Evolutionary conservation across 768 basidiomycete species (phyloP).

Genomic region (Pulveroboletus frians): DNA sequence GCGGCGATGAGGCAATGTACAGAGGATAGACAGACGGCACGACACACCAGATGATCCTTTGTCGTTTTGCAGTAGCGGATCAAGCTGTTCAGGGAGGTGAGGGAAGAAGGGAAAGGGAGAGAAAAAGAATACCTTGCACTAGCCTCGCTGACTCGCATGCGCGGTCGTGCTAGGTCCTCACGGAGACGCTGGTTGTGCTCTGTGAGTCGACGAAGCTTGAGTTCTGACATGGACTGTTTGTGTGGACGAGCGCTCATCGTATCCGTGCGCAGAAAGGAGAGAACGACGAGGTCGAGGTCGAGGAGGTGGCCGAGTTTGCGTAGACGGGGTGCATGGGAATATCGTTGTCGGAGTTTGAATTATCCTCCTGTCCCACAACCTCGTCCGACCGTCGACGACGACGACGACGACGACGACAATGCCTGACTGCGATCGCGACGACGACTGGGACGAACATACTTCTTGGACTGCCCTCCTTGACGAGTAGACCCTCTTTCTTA

Average conservation of each 20-base stretch:
- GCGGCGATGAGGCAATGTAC: not conserved
- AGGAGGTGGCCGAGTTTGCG: conserved; percentile 10
- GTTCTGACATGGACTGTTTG: conserved; percentile 96
- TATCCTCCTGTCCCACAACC: conserved; percentile 2
- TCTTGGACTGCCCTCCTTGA: conserved; percentile 26
- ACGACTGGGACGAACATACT: conserved; percentile 26
- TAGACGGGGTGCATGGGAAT: conserved; percentile 5
- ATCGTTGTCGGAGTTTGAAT: conserved; percentile 19
- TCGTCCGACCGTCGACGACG: not conserved
- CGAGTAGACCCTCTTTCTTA: conserved; percentile 14
- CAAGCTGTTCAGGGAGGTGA: conserved; percentile 45
- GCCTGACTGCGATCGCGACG: conserved; percentile 2
- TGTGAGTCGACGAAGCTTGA: conserved; percentile 87
- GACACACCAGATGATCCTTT: conserved; percentile 81
- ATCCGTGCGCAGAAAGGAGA: conserved; percentile 5
- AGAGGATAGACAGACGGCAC: not conserved
- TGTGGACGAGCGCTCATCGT: conserved; percentile 71
- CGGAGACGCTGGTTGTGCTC: conserved; percentile 91
- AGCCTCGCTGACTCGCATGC: conserved; percentile 89
- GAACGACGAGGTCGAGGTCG: not conserved
- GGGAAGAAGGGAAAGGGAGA: not conserved
- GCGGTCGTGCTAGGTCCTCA: conserved; percentile 86
- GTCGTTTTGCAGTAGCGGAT: conserved; percentile 94
- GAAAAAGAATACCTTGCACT: conserved; percentile 56
- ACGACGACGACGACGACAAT: not conserved